Conservation (phyloP, 345 rosid species). For the Citrus trifoliata region DNA sequence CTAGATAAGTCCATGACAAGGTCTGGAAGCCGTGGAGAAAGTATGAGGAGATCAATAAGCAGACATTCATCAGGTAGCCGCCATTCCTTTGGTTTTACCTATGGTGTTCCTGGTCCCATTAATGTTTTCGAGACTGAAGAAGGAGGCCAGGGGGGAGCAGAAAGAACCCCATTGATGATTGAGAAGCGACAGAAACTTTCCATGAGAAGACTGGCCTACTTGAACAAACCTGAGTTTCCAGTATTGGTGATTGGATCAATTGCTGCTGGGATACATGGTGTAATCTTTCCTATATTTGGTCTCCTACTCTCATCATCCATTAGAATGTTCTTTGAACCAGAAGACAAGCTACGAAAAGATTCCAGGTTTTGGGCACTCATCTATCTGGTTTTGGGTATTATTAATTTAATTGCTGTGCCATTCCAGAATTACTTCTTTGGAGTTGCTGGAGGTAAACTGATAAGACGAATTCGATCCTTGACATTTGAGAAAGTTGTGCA, state of each 20-base stretch:
- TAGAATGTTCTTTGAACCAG: constrained; percentile 59
- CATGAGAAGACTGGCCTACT: constrained; percentile 48
- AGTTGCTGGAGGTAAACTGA: constrained; percentile 76
- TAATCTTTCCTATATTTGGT: constrained; percentile 70
- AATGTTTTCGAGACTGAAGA: constrained; percentile 24
- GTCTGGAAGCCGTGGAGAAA: constrained; percentile 26
- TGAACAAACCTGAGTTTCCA: constrained; percentile 75
- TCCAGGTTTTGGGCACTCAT: constrained; percentile 57
- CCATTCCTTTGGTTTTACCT: constrained; percentile 35
- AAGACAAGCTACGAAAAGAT: constrained; percentile 39
- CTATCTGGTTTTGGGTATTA: constrained; percentile 38
- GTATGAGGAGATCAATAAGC: constrained; percentile 34
- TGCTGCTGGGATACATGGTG: constrained; percentile 65
- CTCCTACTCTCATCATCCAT: constrained; percentile 63
- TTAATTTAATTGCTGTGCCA: constrained; percentile 38
- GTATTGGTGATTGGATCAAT: constrained; percentile 50
- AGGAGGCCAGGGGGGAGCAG: constrained; percentile 4
- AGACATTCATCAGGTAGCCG: constrained; percentile 43
- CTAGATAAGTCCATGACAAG: constrained; percentile 12
- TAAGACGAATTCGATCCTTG: constrained; percentile 61
- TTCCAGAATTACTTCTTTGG: constrained; percentile 70
- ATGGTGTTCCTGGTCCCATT: constrained; percentile 30
- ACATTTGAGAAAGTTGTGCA: constrained; percentile 75
- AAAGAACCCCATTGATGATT: background rate
- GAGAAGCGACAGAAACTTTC: constrained; percentile 48